Base-by-base conservation (phyloP, 2,329 filamentous ascomycete genomes). In the Calonectria hongkongensis region DNA sequence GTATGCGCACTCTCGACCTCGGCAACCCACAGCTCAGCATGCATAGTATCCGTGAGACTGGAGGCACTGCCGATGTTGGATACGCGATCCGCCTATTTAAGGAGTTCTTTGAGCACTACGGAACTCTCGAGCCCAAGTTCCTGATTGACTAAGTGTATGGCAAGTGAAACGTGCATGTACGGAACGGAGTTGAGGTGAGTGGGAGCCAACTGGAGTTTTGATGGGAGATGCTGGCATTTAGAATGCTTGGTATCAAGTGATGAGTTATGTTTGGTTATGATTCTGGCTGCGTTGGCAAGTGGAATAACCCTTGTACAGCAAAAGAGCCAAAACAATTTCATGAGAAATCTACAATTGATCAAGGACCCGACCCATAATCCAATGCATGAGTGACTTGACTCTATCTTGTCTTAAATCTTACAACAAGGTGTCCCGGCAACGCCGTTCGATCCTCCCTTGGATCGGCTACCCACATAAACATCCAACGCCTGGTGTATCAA, bases 21-120 rank as follows among this genome's bases (percentile, higher is more conserved):
- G 96, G 96, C 12, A 98, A 98, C 85, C 93, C 96, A 33, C 96
- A 98, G 87, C 88, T 98, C 75, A 95, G 94, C 82, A 98, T 98
- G 97, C 96, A 98, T 86, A 97, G 94, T 82, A 98, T 98, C 81
- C 92, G 97, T 68, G 97, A 98, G 88, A 98, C 95, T 51, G 94
- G 94, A 28, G 97, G 97, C 47, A 92, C 93, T 1, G 91, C 95
- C 79, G 96, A 99, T 85, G 94, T 98, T 0, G 94, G 94, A 78
- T 91, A 97, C 85, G 94, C 94, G 0, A 92, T 98, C 75, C 93
- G 93, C 81, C 83, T 99, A 66, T 98, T 99, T 84, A 92, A 94
- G 76, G 92, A 93, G 78, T 99, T 98, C 86, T 96, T 98, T 83
- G 89, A 93, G 78, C 90, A 94, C 81, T 99, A 95, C 82, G 94